These are phyloP conservation scores for Brassica napus DNA, from an alignment of 345 rosid species.

Conservation along the genomic window DNA sequence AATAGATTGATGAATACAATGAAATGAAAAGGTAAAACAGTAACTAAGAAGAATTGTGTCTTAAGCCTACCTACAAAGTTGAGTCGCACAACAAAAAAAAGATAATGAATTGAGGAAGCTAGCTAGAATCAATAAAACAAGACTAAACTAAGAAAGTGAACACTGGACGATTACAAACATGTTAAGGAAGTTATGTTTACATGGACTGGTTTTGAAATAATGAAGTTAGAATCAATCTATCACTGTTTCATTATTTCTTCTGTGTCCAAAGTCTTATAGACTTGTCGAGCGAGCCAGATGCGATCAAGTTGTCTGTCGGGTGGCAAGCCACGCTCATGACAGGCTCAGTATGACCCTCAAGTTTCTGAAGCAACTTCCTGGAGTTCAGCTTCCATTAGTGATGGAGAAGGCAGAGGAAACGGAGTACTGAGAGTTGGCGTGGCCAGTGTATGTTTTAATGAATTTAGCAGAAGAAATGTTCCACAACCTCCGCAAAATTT, in stretches of 20 bases:
- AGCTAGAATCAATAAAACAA: slow-evolving; percentile 6
- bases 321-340: slow-evolving; percentile 86
- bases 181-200: not conserved
- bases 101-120: not conserved
- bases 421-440: slow-evolving; percentile 65
- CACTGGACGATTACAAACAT: not conserved
- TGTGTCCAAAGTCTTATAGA: slow-evolving; percentile 84
- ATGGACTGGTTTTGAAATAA: not conserved
- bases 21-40: not conserved
- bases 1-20: slow-evolving; percentile 11
- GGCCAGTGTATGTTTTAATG: slow-evolving; percentile 84
- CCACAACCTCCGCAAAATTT: slow-evolving; percentile 74
- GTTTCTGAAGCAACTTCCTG: slow-evolving; percentile 76
- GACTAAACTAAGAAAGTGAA: not conserved
- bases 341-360: slow-evolving; percentile 87
- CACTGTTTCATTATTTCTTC: slow-evolving; percentile 44
- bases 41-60: not conserved
- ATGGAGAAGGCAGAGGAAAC: slow-evolving; percentile 74
- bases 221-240: not conserved
- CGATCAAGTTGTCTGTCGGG: slow-evolving; percentile 75
- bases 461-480: slow-evolving; percentile 71
- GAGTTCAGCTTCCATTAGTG: slow-evolving; percentile 82
- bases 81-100: slow-evolving; percentile 3
- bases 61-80: not conserved
- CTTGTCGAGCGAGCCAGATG: slow-evolving; percentile 88